Evolutionary conservation across 257 asterid species (phyloP), one percentile per base, ranked within the genome.

Genomic region (Verbena officinalis): DNA sequence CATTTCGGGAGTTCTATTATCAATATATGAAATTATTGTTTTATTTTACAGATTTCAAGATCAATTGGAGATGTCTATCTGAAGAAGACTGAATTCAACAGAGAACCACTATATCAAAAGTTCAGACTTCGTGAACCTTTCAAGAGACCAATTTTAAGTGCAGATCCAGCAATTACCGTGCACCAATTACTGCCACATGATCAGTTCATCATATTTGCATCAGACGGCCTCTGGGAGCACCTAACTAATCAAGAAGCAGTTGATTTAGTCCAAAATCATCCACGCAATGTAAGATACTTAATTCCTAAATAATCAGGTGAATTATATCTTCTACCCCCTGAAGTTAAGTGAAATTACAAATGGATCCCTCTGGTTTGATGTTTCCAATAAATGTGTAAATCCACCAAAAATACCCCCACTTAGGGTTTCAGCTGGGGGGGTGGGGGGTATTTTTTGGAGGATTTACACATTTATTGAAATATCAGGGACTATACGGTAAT

Each of bases 171-270:
- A 13, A 64, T 85, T 46, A 77, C 80, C 0, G 83, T 59, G 71
- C 86, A 80, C 61, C 85, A 66, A 68, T 68, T 82, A 73, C 92
- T 73, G 60, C 86, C 89, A 19, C 86, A 82, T 17, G 92, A 85
- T 64, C 92, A 85, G 70, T 82, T 85, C 74, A 46, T 85, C 54
- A 80, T 85, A 65, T 82, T 80, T 71, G 92, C 92, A 42, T 85
- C 92, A 31, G 92, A 85, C 49, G 92, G 92, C 72, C 86, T 85
- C 55, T 85, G 92, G 92, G 92, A 85, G 80, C 92, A 85, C 65
- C 81, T 85, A 57, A 64, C 77, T 69, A 83, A 85, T 72, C 89
- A 85, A 80, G 85, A 78, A 75, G 92, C 89, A 2, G 92, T 85
- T 67, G 89, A 82, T 65, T 65, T 82, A 3, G 86, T 85, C 69